Conservation (phyloP, 1,139 yeast genomes). For the Yamadazyma trypodendri region DNA sequence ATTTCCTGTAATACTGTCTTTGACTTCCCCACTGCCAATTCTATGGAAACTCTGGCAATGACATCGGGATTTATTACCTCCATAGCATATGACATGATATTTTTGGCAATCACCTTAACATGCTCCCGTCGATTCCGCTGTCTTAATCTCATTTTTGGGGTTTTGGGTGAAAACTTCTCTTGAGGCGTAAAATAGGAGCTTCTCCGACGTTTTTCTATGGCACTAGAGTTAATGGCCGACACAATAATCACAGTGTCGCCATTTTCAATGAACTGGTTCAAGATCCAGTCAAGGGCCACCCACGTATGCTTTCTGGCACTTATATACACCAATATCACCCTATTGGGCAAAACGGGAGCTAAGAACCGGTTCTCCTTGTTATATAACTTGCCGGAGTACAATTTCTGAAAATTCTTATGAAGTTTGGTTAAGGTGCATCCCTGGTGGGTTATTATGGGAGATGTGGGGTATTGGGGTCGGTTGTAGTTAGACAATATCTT, state of each 20-base stretch:
- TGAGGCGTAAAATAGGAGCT: conserved; percentile 9
- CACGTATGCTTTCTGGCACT: conserved; percentile 75
- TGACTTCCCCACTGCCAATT: conserved; percentile 59
- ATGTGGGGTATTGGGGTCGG: conserved; percentile 42
- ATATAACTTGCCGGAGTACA: conserved; percentile 32
- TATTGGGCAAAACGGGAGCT: conserved; percentile 45
- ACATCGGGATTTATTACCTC: conserved; percentile 47
- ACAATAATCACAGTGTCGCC: conserved; percentile 67
- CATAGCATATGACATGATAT: conserved; percentile 49
- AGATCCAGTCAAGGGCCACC: conserved; percentile 74
- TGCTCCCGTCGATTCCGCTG: conserved; percentile 36
- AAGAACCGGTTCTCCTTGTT: conserved; percentile 18
- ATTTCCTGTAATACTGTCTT: conserved; percentile 58
- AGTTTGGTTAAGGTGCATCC: conserved; percentile 51
- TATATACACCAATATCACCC: conserved; percentile 62
- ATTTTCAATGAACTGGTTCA: conserved; percentile 49
- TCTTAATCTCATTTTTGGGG: conserved; percentile 31
- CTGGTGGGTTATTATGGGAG: conserved; percentile 50
- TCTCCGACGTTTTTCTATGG: conserved; percentile 8
- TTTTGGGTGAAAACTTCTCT: conserved; percentile 26
- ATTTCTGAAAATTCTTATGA: conserved; percentile 43
- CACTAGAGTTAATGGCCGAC: conserved; percentile 30
- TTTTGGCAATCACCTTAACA: conserved; percentile 32
- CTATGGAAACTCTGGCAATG: conserved; percentile 59
- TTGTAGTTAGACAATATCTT: conserved; percentile 7